A percentile compares a stretch with the other conserved stretches of the same genome.
Conservation (phyloP, 352 stramenopile species). For the Phytophthora capsici region DNA sequence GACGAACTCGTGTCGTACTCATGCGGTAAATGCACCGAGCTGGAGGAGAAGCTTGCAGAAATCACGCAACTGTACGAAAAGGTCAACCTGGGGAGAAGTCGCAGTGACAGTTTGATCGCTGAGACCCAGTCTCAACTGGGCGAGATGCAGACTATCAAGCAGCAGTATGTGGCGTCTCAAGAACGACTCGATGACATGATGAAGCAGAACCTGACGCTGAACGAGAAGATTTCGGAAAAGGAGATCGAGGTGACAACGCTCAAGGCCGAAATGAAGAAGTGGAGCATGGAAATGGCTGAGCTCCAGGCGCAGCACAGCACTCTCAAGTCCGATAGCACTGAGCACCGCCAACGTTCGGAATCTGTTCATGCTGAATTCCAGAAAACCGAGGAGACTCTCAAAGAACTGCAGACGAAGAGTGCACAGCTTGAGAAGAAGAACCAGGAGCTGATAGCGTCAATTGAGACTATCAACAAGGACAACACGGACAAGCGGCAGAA, state of each 20-base stretch:
- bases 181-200: conserved; percentile 52
- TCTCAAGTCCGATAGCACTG: conserved; percentile 53
- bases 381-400: conserved; percentile 44
- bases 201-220: conserved; percentile 61
- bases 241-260: conserved; percentile 54
- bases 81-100: conserved; percentile 61
- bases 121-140: conserved; percentile 55
- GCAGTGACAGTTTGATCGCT: conserved; percentile 63
- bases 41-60: conserved; percentile 58
- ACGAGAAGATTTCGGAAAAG: conserved; percentile 62
- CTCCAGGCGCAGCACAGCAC: conserved; percentile 49
- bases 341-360: conserved; percentile 50
- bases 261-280: conserved; percentile 53
- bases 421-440: conserved; percentile 62
- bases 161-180: conserved; percentile 43
- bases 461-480: conserved; percentile 59
- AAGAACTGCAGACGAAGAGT: conserved; percentile 47
- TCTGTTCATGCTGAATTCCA: conserved; percentile 53
- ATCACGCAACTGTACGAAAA: conserved; percentile 66
- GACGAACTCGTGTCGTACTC: conserved; percentile 37
- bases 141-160: conserved; percentile 50
- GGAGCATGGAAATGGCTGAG: conserved; percentile 45
- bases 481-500: conserved; percentile 77
- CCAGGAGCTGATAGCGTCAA: conserved; percentile 47
- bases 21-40: conserved; percentile 47